A percentile compares a stretch with the other conserved stretches of the same genome.
Conservation (phyloP, 192 early-diverging fungal genomes). For the Coemansia sp. region DNA sequence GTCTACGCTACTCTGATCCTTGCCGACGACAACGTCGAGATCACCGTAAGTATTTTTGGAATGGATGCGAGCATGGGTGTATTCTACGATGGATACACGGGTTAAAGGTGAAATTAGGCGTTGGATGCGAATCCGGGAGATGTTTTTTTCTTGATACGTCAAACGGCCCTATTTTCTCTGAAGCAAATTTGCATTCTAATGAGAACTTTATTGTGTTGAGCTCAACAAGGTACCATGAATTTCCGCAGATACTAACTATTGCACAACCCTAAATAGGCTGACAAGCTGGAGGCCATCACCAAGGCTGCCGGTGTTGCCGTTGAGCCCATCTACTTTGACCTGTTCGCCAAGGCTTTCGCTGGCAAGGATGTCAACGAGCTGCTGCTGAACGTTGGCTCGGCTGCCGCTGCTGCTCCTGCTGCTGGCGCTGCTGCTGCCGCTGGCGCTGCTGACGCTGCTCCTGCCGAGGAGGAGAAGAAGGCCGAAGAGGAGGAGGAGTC, state of each 20-base stretch:
- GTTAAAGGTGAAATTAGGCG: background rate
- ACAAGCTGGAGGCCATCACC: conserved; percentile 89
- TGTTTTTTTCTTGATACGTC: no score
- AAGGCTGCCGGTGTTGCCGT: conserved; percentile 83
- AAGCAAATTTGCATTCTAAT: no score
- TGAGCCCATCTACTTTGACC: conserved; percentile 91
- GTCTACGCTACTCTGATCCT: conserved; percentile 98
- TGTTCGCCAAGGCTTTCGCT: conserved; percentile 98
- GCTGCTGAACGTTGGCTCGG: conserved; percentile 84
- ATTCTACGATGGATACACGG: conserved; percentile 14
- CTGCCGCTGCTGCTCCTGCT: conserved; percentile 57
- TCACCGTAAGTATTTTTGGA: conserved; percentile 70
- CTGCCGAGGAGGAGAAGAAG: conserved; percentile 64
- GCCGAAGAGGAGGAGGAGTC: conserved; percentile 68
- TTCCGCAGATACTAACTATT: no score
- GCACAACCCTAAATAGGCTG: conserved; percentile 56
- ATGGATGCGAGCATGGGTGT: conserved; percentile 15
- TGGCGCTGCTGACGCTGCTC: conserved; percentile 48
- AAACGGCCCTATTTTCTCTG: no score
- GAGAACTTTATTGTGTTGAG: no score
- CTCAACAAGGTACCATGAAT: no score
- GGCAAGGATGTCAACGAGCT: conserved; percentile 87
- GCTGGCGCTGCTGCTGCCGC: conserved; percentile 51
- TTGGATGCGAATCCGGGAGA: no score
- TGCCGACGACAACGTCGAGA: conserved; percentile 93